These are phyloP conservation scores for Fusarium anguioides DNA, from an alignment of 2,329 filamentous ascomycete species.

Conservation along the genomic window DNA sequence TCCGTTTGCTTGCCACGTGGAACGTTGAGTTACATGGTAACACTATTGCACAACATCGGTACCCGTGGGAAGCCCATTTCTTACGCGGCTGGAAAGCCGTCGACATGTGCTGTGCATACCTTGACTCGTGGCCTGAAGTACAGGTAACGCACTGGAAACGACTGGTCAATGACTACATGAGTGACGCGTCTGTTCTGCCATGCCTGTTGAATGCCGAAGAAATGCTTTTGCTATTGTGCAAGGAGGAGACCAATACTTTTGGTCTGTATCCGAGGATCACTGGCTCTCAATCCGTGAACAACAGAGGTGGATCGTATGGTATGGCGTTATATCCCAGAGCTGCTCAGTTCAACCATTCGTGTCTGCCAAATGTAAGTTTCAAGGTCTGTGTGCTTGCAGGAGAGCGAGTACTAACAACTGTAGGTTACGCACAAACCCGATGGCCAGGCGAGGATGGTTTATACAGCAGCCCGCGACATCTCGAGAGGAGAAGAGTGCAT, in stretches of 20 bases:
- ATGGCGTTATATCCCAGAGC: conserved; percentile 44
- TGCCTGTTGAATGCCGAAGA: conserved; percentile 29
- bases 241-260: conserved; percentile 48
- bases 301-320: conserved; percentile 43
- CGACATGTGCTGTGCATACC: conserved; percentile 44
- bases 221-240: conserved; percentile 43
- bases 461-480: conserved; percentile 43
- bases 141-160: conserved; percentile 44
- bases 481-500: conserved; percentile 40
- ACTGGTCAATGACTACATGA: conserved; percentile 40
- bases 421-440: conserved; percentile 45
- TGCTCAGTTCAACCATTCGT: conserved; percentile 48
- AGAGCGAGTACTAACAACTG: neutral
- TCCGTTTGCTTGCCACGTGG: conserved; percentile 44
- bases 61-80: conserved; percentile 33
- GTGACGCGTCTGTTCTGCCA: conserved; percentile 28
- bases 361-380: conserved; percentile 45
- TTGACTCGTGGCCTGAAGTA: conserved; percentile 44
- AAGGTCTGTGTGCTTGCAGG: accelerated
- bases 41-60: neutral
- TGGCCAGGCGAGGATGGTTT: conserved; percentile 41
- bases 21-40: conserved; percentile 28
- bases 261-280: conserved; percentile 43
- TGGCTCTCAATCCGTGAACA: conserved; percentile 31
- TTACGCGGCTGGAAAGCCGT: conserved; percentile 43